A percentile compares a stretch with the other conserved stretches of the same genome.
Evolutionary conservation across 129 eudicot species (phyloP).

Genomic region (Flaveria robusta): DNA sequence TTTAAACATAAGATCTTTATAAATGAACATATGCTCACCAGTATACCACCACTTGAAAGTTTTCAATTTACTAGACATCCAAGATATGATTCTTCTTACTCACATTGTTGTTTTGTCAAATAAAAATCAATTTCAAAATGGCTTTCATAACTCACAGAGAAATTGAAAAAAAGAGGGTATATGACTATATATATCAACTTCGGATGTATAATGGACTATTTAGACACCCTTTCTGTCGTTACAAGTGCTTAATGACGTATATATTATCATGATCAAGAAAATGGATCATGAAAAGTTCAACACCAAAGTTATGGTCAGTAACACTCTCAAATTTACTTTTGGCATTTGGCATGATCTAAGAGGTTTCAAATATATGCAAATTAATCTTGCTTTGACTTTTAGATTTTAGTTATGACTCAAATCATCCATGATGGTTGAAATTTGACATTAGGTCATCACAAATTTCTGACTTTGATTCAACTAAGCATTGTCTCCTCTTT

Average conservation of each 20-base stretch:
- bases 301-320: slow-evolving; percentile 22
- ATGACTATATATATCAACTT: background rate
- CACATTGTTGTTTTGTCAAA: slow-evolving; percentile 32
- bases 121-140: slow-evolving; percentile 19
- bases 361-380: slow-evolving; percentile 31
- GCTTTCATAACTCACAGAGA: no score
- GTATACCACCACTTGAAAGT: no score
- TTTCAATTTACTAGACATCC: slow-evolving; percentile 13
- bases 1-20: no score
- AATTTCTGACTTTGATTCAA: slow-evolving; percentile 45
- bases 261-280: slow-evolving; percentile 14
- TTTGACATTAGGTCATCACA: slow-evolving; percentile 33
- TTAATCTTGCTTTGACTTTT: slow-evolving; percentile 11
- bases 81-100: slow-evolving; percentile 2
- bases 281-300: slow-evolving; percentile 12
- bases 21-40: no score
- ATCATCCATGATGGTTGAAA: slow-evolving; percentile 33
- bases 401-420: slow-evolving; percentile 25
- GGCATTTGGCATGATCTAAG: slow-evolving; percentile 15
- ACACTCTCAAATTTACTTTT: slow-evolving; percentile 23
- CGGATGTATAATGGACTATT: background rate
- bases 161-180: background rate
- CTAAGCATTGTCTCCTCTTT: slow-evolving; percentile 44
- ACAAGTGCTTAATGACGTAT: slow-evolving; percentile 25
- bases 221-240: background rate